A percentile compares a stretch with the other conserved stretches of the same genome.
phyloP scores from a whole-genome alignment of 2,329 filamentous ascomycete genomes.

The Calycina herbarum region DNA sequence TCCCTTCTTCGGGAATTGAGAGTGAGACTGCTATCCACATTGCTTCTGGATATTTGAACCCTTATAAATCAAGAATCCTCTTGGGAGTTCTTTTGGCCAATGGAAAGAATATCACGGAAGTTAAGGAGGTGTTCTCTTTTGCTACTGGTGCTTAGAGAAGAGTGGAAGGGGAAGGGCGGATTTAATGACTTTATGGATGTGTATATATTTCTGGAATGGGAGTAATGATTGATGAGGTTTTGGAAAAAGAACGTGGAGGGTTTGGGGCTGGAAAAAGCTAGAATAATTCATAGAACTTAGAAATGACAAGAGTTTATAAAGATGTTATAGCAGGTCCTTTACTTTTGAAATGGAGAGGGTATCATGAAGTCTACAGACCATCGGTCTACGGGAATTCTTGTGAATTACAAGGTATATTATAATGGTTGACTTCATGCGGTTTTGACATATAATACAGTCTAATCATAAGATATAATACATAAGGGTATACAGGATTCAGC shows the following conservation, averaged over 20 bases:
- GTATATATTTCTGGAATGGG: not conserved
- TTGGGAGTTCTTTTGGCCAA: slow-evolving; percentile 37
- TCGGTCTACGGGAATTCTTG: no score
- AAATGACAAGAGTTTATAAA: not conserved
- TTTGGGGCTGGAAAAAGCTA: not conserved
- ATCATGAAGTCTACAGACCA: no score
- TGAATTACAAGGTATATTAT: not conserved
- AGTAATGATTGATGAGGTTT: not conserved
- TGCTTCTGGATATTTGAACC: slow-evolving; percentile 54
- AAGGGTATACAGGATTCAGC: not conserved
- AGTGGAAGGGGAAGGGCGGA: not conserved
- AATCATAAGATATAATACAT: not conserved
- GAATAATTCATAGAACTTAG: not conserved
- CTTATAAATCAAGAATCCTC: slow-evolving; percentile 55
- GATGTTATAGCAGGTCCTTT: not conserved
- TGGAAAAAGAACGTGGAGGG: no score
- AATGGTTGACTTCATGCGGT: no score
- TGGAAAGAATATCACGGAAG: slow-evolving; percentile 27
- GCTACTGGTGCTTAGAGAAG: slow-evolving; percentile 12
- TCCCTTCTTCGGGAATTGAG: slow-evolving; percentile 18
- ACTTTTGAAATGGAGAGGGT: not conserved
- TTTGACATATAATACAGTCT: no score
- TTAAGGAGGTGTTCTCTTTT: slow-evolving; percentile 20
- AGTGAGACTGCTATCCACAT: slow-evolving; percentile 36
- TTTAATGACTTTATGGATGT: not conserved